Base-by-base conservation (phyloP, 1,139 yeast species). In the Suhomyces bribrorum region DNA sequence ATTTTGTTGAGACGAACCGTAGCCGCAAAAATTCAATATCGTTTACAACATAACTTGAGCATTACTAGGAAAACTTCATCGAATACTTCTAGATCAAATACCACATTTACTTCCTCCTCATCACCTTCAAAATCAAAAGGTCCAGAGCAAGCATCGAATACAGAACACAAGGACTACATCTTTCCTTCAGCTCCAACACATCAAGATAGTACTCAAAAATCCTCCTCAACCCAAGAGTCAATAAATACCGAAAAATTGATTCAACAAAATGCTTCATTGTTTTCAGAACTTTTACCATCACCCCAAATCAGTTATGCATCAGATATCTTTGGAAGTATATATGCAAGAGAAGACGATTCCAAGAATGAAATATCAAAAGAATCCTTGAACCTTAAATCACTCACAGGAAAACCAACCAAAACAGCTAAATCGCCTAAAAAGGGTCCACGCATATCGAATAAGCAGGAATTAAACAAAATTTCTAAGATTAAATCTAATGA, bases 21-120 rank as follows among this genome's bases (percentile, higher is more conserved):
- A 45, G 71, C 75, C 29, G 77, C 75, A 3, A 72, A 72, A 50
- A 58, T 72, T 13, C 67, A 56, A 2, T 72, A 61, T 45, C 48
- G 77, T 31, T 53, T 69, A 35, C 59, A 59, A 29, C 48, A 48
- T 33, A 31, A 33, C 7, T 12, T 8, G 5, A 18, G 17, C 5
- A 14, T 38, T 8, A 31, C 39, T 7, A 29, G 38, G 14, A 39
- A 37, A 41, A 48, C 26, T 14, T 38, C 37, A 5, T 28, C 38
- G 4, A 32, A 54, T 53, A n/a, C 45, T 22, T 20, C 41, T 26
- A 29, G 34, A 13, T 16, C 32, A 13, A 32, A 11, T 3, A 14
- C 36, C 5, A 24, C n/a, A 9, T 28, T 38, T 12, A 29, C 42
- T 5, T 27, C 31, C 12, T 9, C 40, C 1, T 38, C 46, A 7